These are phyloP conservation scores for Auriscalpium orientale DNA, from an alignment of 768 basidiomycete species.

Conservation along the genomic window DNA sequence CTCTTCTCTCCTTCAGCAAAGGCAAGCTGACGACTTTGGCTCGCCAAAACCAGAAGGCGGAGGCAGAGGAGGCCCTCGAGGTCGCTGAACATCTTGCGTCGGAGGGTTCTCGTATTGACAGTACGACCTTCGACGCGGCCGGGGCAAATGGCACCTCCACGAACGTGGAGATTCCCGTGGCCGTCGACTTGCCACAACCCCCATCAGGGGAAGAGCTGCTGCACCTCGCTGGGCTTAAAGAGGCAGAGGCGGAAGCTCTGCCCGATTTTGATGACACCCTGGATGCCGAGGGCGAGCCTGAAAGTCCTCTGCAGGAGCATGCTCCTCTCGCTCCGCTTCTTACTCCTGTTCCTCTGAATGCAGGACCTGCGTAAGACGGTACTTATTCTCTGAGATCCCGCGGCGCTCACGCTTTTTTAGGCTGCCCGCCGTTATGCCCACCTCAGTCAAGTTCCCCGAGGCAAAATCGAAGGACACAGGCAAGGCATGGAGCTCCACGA, in stretches of 20 bases:
- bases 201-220: neutral
- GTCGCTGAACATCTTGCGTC: conserved; percentile 7
- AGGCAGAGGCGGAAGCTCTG: neutral
- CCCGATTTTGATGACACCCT: neutral
- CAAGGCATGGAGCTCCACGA: conserved; percentile 10
- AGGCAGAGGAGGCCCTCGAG: conserved; percentile 1
- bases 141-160: neutral
- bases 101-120: neutral
- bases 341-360: too few relatives aligned
- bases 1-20: neutral
- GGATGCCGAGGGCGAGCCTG: neutral
- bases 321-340: neutral
- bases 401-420: neutral
- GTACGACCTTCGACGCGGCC: neutral
- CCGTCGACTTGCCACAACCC: neutral
- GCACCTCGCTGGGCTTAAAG: neutral
- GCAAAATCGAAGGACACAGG: neutral
- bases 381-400: too few relatives aligned
- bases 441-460: conserved; percentile 9
- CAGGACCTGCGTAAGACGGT: neutral
- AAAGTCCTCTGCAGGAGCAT: neutral
- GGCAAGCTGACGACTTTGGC: conserved; percentile 2
- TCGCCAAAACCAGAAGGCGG: neutral
- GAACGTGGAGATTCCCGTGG: neutral
- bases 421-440: conserved; percentile 11